These are phyloP conservation scores for Hypoxylon crocopeplum DNA, from an alignment of 495 filamentous ascomycete species.

Conservation along the genomic window DNA sequence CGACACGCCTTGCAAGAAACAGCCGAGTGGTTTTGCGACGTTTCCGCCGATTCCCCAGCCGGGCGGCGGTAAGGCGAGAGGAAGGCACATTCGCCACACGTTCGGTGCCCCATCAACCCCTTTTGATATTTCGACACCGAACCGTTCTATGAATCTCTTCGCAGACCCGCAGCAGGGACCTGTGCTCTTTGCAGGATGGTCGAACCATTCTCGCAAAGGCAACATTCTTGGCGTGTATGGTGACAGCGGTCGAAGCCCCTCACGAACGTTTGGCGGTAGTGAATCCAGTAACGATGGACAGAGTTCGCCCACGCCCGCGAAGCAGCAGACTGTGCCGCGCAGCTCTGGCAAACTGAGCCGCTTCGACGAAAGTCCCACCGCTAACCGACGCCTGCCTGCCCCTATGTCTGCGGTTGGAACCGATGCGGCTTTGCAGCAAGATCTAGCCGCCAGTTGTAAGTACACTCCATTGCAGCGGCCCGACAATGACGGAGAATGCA, in stretches of 20 bases:
- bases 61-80: slow-evolving; percentile 56
- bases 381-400: slow-evolving; percentile 38
- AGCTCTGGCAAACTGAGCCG: slow-evolving; percentile 29
- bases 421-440: slow-evolving; percentile 20
- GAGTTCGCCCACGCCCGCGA: slow-evolving; percentile 91
- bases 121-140: slow-evolving; percentile 49
- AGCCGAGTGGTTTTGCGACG: slow-evolving; percentile 67
- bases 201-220: slow-evolving; percentile 63
- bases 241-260: slow-evolving; percentile 65
- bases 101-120: slow-evolving; percentile 63
- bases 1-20: slow-evolving; percentile 94
- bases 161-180: slow-evolving; percentile 35
- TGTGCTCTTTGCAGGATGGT: slow-evolving; percentile 46
- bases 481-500: slow-evolving; percentile 5
- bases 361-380: slow-evolving; percentile 42
- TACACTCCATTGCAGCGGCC: slow-evolving; percentile 39
- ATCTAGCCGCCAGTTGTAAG: slow-evolving; percentile 50
- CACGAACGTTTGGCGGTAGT: slow-evolving; percentile 63
- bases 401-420: slow-evolving; percentile 37
- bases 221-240: slow-evolving; percentile 82
- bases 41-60: slow-evolving; percentile 58
- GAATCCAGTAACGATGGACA: slow-evolving; percentile 65
- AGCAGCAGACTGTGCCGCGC: slow-evolving; percentile 49
- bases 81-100: slow-evolving; percentile 49
- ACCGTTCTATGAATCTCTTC: slow-evolving; percentile 26